Evolutionary conservation across 2,329 filamentous ascomycete genomes (phyloP).

Genomic region (Aspergillus tanneri): DNA sequence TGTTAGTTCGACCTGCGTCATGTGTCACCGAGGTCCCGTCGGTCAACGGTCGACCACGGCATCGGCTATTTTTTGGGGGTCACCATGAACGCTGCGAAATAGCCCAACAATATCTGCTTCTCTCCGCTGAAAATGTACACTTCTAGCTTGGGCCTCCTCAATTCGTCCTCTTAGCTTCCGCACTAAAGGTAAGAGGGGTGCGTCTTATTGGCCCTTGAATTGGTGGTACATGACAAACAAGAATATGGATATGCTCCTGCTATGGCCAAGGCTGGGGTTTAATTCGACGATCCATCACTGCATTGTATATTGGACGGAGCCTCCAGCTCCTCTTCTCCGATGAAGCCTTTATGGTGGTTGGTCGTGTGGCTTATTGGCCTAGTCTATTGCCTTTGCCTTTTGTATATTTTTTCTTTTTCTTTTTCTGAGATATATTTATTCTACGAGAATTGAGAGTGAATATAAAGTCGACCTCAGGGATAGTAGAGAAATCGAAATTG

Average conservation of each 20-base stretch:
- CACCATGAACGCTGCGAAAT: constrained; percentile 3
- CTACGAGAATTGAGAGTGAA: neutral
- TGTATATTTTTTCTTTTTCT: neutral
- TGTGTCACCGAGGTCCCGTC: constrained; percentile 28
- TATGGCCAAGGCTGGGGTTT: neutral
- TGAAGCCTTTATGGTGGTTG: neutral
- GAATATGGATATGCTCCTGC: neutral
- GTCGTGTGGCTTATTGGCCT: too few species aligned
- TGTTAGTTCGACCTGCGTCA: constrained; percentile 14
- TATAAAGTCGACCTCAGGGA: neutral
- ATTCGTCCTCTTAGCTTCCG: neutral
- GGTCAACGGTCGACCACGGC: constrained; percentile 10
- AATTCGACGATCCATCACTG: neutral
- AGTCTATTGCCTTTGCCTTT: too few species aligned
- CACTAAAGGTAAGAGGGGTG: neutral
- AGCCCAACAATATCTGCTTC: neutral
- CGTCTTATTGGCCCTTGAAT: neutral
- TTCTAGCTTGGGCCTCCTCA: neutral
- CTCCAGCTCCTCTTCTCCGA: neutral
- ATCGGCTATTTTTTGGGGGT: constrained; percentile 13
- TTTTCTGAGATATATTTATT: too few species aligned
- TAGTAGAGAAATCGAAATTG: neutral
- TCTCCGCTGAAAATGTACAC: neutral
- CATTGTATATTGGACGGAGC: neutral
- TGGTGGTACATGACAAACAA: neutral